Base-by-base conservation (phyloP, 371 early-diverging fungal species). In the Entomophthora muscae region DNA sequence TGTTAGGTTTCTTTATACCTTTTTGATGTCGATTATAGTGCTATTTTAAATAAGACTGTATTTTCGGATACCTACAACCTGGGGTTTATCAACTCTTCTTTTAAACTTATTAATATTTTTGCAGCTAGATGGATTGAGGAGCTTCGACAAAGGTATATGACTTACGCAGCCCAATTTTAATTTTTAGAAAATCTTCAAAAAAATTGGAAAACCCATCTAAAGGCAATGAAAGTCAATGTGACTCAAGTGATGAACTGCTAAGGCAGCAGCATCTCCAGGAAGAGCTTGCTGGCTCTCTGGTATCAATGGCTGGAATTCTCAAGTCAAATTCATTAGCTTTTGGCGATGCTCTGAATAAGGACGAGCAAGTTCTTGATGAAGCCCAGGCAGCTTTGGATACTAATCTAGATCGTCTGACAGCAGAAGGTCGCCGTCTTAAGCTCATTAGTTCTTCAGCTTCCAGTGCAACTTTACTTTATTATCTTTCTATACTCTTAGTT, bases 251-350 rank as follows among this genome's bases (percentile, higher is more conserved):
- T 42, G 42, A 42, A 17, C 17, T 42, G 42, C 5, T 17, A 17
- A 42, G 42, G 42, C 42, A 42, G 17, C 42, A 42, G 42, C 42
- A 42, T 42, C 42, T 42, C 17, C 67, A 66, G 52, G 57, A 63
- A 23, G 64, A 66, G 53, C 57, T 66, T 23, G 63, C 67, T 23
- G 31, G 53, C 29, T 57, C 63, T 51, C 52, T 66, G 31, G 53
- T 66, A 10, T 57, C 42, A 23, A 63, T 66, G 59, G 64, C 58
- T 28, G 64, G 57, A 64, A 51, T 56, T 31, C 59, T 66, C 30
- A 66, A 66, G 52, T 31, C 58, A 53, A 66, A 66, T 60, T 63
- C 67, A 23, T n/a, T 58, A 26, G 54, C 67, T 17, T 66, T 66
- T 59, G 58, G 64, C 1, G 58, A 64, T 58, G 63, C 63, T 30